phyloP scores from a whole-genome alignment of 768 basidiomycete genomes.

The Chalciporus chontae region DNA sequence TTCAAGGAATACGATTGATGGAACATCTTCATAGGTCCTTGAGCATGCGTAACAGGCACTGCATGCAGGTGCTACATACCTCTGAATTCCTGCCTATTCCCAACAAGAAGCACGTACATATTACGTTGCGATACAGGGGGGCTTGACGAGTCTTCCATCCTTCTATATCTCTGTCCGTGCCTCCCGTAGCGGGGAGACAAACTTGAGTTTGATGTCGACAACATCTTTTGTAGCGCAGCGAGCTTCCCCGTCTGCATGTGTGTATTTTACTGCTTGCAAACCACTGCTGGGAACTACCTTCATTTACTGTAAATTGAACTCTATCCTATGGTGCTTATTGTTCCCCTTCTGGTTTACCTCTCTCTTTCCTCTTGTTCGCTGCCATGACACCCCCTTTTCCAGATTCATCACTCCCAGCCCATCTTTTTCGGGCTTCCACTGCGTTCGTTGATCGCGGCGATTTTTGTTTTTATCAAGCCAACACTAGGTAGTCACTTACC shows the following conservation, averaged over 20 bases:
- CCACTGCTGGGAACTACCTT: conserved; percentile 14
- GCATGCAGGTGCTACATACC: conserved; percentile 20
- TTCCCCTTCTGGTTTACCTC: not conserved
- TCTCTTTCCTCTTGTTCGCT: not conserved
- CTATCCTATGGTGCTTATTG: conserved; percentile 8
- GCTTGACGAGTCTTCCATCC: conserved; percentile 10
- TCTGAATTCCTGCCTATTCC: conserved; percentile 22
- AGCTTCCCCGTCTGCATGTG: conserved; percentile 4
- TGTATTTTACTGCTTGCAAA: conserved; percentile 6
- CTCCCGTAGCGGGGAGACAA: conserved; percentile 7
- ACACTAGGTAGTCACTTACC: not conserved
- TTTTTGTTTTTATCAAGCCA: conserved; percentile 1
- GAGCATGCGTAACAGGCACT: conserved; percentile 15
- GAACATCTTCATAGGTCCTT: conserved; percentile 11
- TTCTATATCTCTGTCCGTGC: conserved; percentile 10
- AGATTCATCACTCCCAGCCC: conserved; percentile 4
- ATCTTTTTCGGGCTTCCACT: conserved; percentile 1
- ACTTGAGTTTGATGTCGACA: conserved; percentile 18
- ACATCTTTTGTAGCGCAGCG: not conserved
- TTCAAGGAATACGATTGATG: conserved; percentile 13
- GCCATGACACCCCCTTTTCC: conserved; percentile 3
- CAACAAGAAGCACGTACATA: conserved; percentile 9
- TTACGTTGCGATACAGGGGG: conserved; percentile 24
- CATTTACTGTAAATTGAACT: conserved; percentile 29
- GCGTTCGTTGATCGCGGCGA: conserved; percentile 8